These are phyloP conservation scores for Salvia hispanica DNA, from an alignment of 257 asterid species.

Conservation along the genomic window DNA sequence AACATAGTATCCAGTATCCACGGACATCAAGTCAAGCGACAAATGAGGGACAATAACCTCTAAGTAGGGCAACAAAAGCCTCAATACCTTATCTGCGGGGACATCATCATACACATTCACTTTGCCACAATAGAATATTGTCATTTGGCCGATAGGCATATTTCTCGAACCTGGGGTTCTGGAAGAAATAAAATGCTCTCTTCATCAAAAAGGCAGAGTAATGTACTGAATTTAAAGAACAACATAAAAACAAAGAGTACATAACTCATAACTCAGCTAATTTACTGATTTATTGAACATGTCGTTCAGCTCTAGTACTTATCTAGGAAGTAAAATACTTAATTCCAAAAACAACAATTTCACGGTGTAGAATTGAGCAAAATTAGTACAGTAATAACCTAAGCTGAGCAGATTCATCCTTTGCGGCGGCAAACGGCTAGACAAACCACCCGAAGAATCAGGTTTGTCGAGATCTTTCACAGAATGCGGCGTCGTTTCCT, in stretches of 20 bases:
- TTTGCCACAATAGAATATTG: conserved; percentile 86
- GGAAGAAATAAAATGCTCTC: conserved; percentile 32
- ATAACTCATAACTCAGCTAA: conserved; percentile 17
- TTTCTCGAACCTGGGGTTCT: conserved; percentile 53
- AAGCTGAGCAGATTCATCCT: conserved; percentile 53
- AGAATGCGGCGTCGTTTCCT: conserved; percentile 41
- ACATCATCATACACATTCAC: conserved; percentile 89
- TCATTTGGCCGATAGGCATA: conserved; percentile 73
- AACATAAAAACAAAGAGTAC: background rate
- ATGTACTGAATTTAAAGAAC: conserved; percentile 2
- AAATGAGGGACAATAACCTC: conserved; percentile 20
- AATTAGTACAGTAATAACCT: conserved; percentile 45
- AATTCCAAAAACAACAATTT: background rate
- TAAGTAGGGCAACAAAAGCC: conserved; percentile 10
- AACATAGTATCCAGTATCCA: no score
- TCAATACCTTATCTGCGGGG: conserved; percentile 78
- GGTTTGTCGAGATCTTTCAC: conserved; percentile 53
- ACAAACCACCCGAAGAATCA: conserved; percentile 44
- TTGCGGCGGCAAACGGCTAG: conserved; percentile 48
- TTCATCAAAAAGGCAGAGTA: conserved; percentile 24
- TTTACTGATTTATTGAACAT: background rate
- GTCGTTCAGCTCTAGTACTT: background rate
- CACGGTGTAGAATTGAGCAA: background rate
- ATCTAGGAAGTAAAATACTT: background rate
- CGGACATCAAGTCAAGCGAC: background rate